These are phyloP conservation scores for Pyrenochaeta sp. DNA, from an alignment of 2,329 filamentous ascomycete genomes.

Conservation along the genomic window DNA sequence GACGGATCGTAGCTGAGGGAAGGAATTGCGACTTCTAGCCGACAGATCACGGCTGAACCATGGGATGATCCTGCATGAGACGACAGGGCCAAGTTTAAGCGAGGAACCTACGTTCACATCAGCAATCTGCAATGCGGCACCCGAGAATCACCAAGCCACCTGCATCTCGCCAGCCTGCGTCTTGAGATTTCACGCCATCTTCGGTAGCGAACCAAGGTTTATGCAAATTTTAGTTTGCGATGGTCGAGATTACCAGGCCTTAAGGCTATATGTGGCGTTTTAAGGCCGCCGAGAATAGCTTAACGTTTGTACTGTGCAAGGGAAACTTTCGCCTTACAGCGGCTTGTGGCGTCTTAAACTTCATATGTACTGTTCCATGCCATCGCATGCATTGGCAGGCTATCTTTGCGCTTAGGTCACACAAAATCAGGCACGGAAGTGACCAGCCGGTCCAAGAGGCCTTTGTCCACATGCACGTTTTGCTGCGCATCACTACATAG, in stretches of 20 bases:
- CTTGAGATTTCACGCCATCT: neutral
- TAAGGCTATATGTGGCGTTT: neutral
- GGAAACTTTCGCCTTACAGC: neutral
- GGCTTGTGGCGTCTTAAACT: constrained; percentile 3
- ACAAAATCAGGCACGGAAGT: neutral
- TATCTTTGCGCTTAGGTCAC: neutral
- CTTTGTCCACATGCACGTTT: neutral
- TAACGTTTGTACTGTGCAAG: neutral
- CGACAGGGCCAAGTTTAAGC: no score
- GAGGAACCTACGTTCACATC: no score
- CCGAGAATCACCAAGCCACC: no score
- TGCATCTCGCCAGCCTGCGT: no score
- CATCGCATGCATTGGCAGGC: neutral
- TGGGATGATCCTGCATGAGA: neutral
- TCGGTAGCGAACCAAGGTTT: neutral
- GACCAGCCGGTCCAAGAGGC: neutral
- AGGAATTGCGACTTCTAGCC: neutral
- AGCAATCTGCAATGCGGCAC: no score
- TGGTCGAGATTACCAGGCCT: neutral
- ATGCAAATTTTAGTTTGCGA: neutral
- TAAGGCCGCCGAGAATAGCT: constrained; percentile 3
- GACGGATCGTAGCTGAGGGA: neutral
- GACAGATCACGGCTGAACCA: neutral
- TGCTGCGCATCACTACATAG: no score
- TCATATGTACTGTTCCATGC: neutral